phyloP scores from a whole-genome alignment of 495 filamentous ascomycete genomes.

The Penicillium psychrofluorescens region DNA sequence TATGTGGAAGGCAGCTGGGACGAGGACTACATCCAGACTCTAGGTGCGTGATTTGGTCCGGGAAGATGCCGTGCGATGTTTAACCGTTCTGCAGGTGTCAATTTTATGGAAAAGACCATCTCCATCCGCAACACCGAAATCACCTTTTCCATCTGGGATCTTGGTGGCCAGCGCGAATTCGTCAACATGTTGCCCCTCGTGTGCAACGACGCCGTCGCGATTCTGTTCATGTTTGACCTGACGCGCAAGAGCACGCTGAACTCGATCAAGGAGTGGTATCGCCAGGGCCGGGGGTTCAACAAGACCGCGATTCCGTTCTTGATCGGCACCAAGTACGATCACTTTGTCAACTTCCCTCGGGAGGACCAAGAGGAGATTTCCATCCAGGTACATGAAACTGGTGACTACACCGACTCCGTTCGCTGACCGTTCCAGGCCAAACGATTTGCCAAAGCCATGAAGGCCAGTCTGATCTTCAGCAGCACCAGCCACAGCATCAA shows the following conservation, averaged over 20 bases:
- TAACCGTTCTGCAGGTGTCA: constrained; percentile 54
- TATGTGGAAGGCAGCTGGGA: constrained; percentile 99
- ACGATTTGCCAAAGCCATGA: constrained; percentile 96
- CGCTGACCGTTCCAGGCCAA: constrained; percentile 54
- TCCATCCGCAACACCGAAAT: constrained; percentile 99
- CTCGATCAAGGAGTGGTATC: constrained; percentile 99
- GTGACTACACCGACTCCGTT: neutral
- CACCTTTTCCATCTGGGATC: constrained; percentile 98
- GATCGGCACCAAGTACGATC: constrained; percentile 96
- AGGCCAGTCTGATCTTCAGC: constrained; percentile 92
- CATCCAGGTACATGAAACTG: constrained; percentile 58
- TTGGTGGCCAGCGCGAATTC: constrained; percentile 95
- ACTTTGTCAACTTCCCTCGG: constrained; percentile 95
- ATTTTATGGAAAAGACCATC: constrained; percentile 99
- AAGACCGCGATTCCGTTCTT: constrained; percentile 98
- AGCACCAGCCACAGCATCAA: constrained; percentile 99
- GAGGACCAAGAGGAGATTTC: constrained; percentile 98
- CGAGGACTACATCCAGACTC: constrained; percentile 98
- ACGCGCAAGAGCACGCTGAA: constrained; percentile 97
- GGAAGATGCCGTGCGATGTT: no score
- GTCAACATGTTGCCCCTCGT: constrained; percentile 99
- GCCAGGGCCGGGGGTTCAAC: constrained; percentile 96
- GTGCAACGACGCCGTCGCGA: constrained; percentile 97
- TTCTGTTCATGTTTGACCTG: constrained; percentile 98
- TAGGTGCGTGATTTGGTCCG: constrained; percentile 49